A percentile compares a stretch with the other conserved stretches of the same genome.
phyloP scores from a whole-genome alignment of 768 basidiomycete species.

The Mycena epipterygia region DNA sequence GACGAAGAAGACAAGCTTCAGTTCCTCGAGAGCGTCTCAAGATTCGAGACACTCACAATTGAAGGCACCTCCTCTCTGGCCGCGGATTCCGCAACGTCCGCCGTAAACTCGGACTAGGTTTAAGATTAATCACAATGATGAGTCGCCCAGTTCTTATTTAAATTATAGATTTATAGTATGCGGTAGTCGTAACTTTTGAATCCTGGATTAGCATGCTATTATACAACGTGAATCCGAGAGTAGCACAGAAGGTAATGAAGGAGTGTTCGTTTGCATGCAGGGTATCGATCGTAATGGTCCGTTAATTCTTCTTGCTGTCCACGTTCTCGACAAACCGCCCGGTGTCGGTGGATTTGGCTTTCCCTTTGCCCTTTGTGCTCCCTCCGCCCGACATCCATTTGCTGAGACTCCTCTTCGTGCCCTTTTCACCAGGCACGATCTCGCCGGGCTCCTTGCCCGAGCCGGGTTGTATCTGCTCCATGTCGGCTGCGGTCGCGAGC shows the following conservation, averaged over 20 bases:
- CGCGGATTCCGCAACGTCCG: too few species aligned
- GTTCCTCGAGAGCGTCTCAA: background rate
- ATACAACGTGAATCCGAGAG: too few species aligned
- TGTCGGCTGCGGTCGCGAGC: conserved; percentile 46
- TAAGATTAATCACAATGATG: too few species aligned
- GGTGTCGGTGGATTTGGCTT: conserved; percentile 12
- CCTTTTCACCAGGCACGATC: conserved; percentile 41
- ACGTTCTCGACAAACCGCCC: conserved; percentile 34
- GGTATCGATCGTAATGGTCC: background rate
- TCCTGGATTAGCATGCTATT: too few species aligned
- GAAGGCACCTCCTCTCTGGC: background rate
- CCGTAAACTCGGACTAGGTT: too few species aligned
- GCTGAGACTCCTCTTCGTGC: conserved; percentile 28
- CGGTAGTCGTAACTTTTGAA: too few species aligned
- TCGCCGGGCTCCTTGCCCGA: conserved; percentile 60
- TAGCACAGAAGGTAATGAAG: too few species aligned
- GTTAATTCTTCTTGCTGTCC: conserved; percentile 4
- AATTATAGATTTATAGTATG: too few species aligned
- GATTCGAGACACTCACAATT: background rate
- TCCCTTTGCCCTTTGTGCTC: conserved; percentile 21
- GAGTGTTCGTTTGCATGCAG: background rate
- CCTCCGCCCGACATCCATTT: conserved; percentile 25
- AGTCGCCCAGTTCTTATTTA: too few species aligned
- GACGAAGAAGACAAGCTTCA: conserved; percentile 10
- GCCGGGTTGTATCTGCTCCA: conserved; percentile 66